Percentiles rank a stretch among this genome's conserved stretches.
Conservation (phyloP, 2,329 filamentous ascomycete species). For the Colletotrichum chlorophyti region DNA sequence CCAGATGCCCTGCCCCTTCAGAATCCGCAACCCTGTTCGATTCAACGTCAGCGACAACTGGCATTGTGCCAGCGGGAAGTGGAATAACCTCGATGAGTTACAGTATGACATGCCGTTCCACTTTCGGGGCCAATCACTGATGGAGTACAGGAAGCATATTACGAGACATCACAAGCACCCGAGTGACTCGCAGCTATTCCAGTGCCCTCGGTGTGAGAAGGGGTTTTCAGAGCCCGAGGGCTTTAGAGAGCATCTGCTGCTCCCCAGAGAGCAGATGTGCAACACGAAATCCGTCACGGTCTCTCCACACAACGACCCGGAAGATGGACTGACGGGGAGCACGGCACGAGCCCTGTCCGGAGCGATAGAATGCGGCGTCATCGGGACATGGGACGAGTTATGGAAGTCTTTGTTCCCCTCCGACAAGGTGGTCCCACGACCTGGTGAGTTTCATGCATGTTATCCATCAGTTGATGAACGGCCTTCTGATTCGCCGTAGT, state of each 20-base stretch:
- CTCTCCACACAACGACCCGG: background rate
- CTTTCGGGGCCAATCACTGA: background rate
- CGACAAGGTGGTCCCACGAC: conserved; percentile 5
- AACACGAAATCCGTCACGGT: conserved; percentile 30
- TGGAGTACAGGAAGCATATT: conserved; percentile 43
- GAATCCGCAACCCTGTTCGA: conserved; percentile 50
- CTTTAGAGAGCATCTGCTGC: conserved; percentile 44
- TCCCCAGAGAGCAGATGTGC: conserved; percentile 49
- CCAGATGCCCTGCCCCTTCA: conserved; percentile 43
- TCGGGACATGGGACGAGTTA: conserved; percentile 17
- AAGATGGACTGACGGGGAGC: conserved; percentile 8
- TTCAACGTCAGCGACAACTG: conserved; percentile 54
- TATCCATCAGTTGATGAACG: accelerated
- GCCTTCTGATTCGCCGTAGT: background rate
- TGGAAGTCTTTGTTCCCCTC: conserved; percentile 18
- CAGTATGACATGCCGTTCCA: background rate
- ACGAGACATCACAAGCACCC: conserved; percentile 49
- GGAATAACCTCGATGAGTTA: conserved; percentile 47
- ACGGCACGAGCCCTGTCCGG: background rate
- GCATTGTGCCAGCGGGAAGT: conserved; percentile 49
- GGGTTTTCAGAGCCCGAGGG: conserved; percentile 46
- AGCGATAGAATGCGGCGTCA: background rate
- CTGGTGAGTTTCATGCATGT: conserved; percentile 21
- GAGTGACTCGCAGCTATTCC: conserved; percentile 41
- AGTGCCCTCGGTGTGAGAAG: conserved; percentile 47